Evolutionary conservation across 805 yeast species (phyloP).

Genomic region (Grigorovia jiainica): DNA sequence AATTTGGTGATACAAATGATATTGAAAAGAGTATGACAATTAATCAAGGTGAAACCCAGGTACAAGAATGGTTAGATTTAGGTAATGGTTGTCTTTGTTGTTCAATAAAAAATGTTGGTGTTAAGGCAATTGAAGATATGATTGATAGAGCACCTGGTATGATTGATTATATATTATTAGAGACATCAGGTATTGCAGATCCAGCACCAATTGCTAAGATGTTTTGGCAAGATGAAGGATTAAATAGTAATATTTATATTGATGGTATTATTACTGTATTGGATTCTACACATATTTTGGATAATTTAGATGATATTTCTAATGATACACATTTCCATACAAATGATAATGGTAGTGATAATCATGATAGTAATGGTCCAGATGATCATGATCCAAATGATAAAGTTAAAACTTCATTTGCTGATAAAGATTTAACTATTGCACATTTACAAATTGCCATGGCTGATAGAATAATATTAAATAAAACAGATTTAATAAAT

Average conservation of each 20-base stretch:
- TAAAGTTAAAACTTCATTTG: constrained; percentile 6
- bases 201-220: constrained; percentile 95
- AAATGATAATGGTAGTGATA: background rate
- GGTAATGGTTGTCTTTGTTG: constrained; percentile 97
- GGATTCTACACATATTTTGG: constrained; percentile 58
- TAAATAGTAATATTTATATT: constrained; percentile 72
- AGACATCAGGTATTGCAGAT: constrained; percentile 94
- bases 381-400: constrained; percentile 8
- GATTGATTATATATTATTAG: constrained; percentile 85
- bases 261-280: constrained; percentile 89
- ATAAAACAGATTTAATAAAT: constrained; percentile 57
- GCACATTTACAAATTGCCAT: constrained; percentile 86
- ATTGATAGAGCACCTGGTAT: constrained; percentile 59
- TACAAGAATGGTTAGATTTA: constrained; percentile 91
- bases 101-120: constrained; percentile 91
- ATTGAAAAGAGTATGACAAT: constrained; percentile 83
- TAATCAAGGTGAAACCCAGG: constrained; percentile 37
- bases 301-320: constrained; percentile 53
- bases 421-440: constrained; percentile 44
- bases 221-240: constrained; percentile 95
- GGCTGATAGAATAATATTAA: constrained; percentile 75
- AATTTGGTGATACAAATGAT: constrained; percentile 83
- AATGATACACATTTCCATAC: constrained; percentile 59
- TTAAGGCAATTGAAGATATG: constrained; percentile 82
- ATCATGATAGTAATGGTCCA: background rate